A percentile compares a stretch with the other conserved stretches of the same genome.
phyloP scores from a whole-genome alignment of 441 rosid genomes.

The Viola pubescens region DNA sequence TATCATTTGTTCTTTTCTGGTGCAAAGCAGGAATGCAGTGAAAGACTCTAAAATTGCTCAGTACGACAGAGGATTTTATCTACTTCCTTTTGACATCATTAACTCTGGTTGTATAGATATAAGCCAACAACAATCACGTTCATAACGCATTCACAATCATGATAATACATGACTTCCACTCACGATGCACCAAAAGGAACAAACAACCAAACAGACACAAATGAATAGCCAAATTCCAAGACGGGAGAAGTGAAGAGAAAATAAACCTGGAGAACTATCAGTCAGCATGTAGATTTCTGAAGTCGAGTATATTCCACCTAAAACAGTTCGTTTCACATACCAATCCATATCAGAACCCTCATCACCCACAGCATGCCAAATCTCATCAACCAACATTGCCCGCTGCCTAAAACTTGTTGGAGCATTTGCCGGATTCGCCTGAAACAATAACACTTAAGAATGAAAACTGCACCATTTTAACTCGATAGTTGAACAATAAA shows the following conservation, averaged over 20 bases:
- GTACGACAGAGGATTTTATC: too few relatives aligned
- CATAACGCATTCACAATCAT: too few relatives aligned
- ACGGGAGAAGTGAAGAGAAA: conserved; percentile 1
- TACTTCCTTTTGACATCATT: too few relatives aligned
- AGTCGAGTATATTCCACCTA: conserved; percentile 91
- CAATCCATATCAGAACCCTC: conserved; percentile 69
- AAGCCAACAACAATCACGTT: too few relatives aligned
- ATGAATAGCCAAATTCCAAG: neutral
- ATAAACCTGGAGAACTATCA: conserved; percentile 74
- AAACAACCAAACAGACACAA: neutral
- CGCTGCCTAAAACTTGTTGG: conserved; percentile 82
- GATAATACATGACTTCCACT: too few relatives aligned
- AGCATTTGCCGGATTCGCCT: conserved; percentile 81
- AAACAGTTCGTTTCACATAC: conserved; percentile 78
- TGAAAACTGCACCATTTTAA: conserved; percentile 1
- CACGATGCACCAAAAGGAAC: neutral
- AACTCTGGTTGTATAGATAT: too few relatives aligned
- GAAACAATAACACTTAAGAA: conserved; percentile 2
- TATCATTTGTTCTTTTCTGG: too few relatives aligned
- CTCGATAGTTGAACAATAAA: neutral
- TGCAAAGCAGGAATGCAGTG: too few relatives aligned
- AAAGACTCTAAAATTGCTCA: too few relatives aligned
- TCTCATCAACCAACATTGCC: conserved; percentile 76
- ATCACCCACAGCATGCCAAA: conserved; percentile 73
- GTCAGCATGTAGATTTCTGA: conserved; percentile 93